Evolutionary conservation across 345 rosid species (phyloP), one percentile per base, ranked within the genome.

Genomic region (Firmiana major): DNA sequence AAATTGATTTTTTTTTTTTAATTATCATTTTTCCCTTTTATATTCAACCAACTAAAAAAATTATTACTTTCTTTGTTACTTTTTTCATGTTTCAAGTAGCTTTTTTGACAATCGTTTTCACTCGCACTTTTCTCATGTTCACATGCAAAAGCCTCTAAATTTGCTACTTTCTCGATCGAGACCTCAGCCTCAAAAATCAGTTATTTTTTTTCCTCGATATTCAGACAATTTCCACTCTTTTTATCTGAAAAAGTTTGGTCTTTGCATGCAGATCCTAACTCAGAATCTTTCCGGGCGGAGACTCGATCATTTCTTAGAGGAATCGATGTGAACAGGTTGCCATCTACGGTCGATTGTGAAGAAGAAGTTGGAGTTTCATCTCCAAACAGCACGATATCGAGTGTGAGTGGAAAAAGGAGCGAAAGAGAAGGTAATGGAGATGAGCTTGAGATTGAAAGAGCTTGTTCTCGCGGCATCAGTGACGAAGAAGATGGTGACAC

Each of bases 401-500:
- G 97, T 83, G 80, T 90, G 0, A 94, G 97, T 9, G 98, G 99
- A 2, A 97, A 94, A 79, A 88, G 98, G 74, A 90, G 93, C 77
- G 99, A 91, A 84, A 85, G 98, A 53, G 99, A 93, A 79, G 82
- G 80, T 38, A 87, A 85, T 74, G 92, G 89, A 51, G 93, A 91
- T 0, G 97, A 89, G 43, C 82, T 79, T 28, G 95, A 92, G 26
- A 80, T 81, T 48, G 95, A 90, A 69, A 88, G 95, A 71, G 92
- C 81, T 40, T 87, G 84, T 62, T 92, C 95, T 48, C 92, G 93
- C 13, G 98, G 97, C 3, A 83, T 87, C 74, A 92, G 97, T 36
- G 99, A 97, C 10, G 98, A 97, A 45, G 99, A 94, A 77, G 97
- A 91, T 19, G 98, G 98, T 7, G 98, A 94, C 31, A 89, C 83